phyloP scores from a whole-genome alignment of 805 yeast genomes.

The Myxozyma lipomycoides region DNA sequence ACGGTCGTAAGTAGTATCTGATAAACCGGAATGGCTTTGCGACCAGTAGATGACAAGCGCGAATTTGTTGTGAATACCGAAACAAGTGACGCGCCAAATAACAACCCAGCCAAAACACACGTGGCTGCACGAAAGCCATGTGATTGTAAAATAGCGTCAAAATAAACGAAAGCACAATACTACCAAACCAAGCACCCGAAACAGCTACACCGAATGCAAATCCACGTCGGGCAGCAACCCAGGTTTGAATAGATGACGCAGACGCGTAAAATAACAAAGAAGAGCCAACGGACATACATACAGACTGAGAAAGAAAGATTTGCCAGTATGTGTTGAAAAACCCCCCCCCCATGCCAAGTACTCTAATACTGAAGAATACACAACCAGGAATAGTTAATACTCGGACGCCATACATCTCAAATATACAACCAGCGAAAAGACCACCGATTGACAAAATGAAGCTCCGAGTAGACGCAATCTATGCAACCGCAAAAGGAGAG shows the following conservation, averaged over 20 bases:
- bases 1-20: constrained; percentile 27
- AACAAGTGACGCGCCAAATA: constrained; percentile 33
- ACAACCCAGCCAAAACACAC: constrained; percentile 47
- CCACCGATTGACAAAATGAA: constrained; percentile 18
- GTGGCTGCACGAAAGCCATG: constrained; percentile 50
- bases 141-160: constrained; percentile 36
- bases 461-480: constrained; percentile 26
- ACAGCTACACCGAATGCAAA: constrained; percentile 48
- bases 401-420: constrained; percentile 28
- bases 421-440: constrained; percentile 20
- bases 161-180: constrained; percentile 45
- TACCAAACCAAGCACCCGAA: constrained; percentile 52
- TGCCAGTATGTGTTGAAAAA: constrained; percentile 47
- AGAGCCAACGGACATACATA: constrained; percentile 46
- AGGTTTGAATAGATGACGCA: constrained; percentile 45
- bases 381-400: constrained; percentile 30
- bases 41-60: constrained; percentile 28
- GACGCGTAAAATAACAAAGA: constrained; percentile 45
- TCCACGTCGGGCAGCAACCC: constrained; percentile 45
- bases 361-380: constrained; percentile 26
- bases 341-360: constrained; percentile 35
- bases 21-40: constrained; percentile 18
- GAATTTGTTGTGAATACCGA: constrained; percentile 30
- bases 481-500: constrained; percentile 21
- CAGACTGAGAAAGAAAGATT: constrained; percentile 51